Conservation (phyloP, 441 rosid genomes). For the Manihot esculenta region DNA sequence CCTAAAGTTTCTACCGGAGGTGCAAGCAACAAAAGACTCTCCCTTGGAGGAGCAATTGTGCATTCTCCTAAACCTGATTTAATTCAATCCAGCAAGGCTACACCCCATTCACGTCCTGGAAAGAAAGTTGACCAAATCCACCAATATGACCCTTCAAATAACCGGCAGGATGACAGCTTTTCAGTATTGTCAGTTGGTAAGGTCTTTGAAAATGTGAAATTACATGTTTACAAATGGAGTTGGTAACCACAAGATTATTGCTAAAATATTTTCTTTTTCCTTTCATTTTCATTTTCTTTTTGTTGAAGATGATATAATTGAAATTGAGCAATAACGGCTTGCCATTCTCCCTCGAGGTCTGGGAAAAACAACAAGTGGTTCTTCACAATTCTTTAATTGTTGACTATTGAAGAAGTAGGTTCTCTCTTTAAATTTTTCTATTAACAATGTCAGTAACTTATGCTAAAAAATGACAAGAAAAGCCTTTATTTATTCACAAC, state of each 20-base stretch:
- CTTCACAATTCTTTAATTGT: conserved; percentile 30
- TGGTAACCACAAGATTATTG: conserved; percentile 6
- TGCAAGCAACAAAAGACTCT: conserved; percentile 57
- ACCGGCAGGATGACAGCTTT: conserved; percentile 44
- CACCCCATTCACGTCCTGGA: conserved; percentile 37
- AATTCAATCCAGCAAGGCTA: conserved; percentile 31
- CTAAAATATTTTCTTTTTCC: conserved; percentile 14
- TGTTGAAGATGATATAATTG: conserved; percentile 29
- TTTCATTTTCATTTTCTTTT: not conserved
- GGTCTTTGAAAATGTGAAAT: conserved; percentile 18
- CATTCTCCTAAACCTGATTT: conserved; percentile 59
- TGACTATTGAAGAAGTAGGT: conserved; percentile 30
- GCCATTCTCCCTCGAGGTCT: conserved; percentile 29
- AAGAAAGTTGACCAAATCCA: conserved; percentile 46
- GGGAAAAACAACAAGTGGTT: conserved; percentile 27
- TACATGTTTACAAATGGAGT: not conserved
- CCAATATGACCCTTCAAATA: conserved; percentile 39
- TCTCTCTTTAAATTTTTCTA: conserved; percentile 20
- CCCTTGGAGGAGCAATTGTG: conserved; percentile 61
- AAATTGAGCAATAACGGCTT: conserved; percentile 23
- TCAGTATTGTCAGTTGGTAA: conserved; percentile 63
- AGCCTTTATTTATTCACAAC: not conserved
- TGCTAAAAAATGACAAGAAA: not conserved
- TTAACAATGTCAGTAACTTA: conserved; percentile 6
- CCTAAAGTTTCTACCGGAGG: conserved; percentile 67